Evolutionary conservation across 345 rosid species (phyloP), one percentile per base, ranked within the genome.

Genomic region (Litchi chinensis): DNA sequence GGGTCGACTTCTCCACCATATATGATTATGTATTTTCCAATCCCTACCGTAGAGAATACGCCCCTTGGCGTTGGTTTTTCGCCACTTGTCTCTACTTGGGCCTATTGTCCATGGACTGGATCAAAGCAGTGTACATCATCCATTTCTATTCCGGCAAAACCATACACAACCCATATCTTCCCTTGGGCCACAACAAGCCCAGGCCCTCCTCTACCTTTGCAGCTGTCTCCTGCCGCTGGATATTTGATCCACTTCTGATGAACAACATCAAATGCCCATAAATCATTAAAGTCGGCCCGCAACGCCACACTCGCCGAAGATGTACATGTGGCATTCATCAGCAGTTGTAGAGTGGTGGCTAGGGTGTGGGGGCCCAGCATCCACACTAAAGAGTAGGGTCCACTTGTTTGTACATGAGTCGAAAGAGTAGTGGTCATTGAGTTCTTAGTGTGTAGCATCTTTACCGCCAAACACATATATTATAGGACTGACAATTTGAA

Each of bases 241-340:
- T 86, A 87, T 65, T 83, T 60, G 62, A 75, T 43, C 98, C 98
- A 95, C 63, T 88, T 90, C 74, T 78, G 63, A 22, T 87, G 91
- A 65, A 72, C 86, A 16, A 87, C 93, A 15, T 93, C 91, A 70
- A 83, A 91, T 2, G 87, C 93, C 99, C 99, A 93, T 3, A 93
- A 87, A 77, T 95, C 98, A 7, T 92, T 95, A 6, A 95, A n/a
- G 89, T 83, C 98, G 86, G 15, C 96, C 96, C 0, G 86, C 57
- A 6, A 86, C 90, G 3, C 98, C 98, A 21, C 98, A 95, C 11
- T 97, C 98, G 2, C 98, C 98, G 60, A 95, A 95, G 70, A 93
- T 81, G 77, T 87, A 92, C 65, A 92, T 90, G 44, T 71, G 85
- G 24, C 85, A 77, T 37, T 88, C 89, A 82, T 92, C 97, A 0